These are phyloP conservation scores for Aspergillus incahuasiensis DNA, from an alignment of 495 filamentous ascomycete species.

Conservation along the genomic window DNA sequence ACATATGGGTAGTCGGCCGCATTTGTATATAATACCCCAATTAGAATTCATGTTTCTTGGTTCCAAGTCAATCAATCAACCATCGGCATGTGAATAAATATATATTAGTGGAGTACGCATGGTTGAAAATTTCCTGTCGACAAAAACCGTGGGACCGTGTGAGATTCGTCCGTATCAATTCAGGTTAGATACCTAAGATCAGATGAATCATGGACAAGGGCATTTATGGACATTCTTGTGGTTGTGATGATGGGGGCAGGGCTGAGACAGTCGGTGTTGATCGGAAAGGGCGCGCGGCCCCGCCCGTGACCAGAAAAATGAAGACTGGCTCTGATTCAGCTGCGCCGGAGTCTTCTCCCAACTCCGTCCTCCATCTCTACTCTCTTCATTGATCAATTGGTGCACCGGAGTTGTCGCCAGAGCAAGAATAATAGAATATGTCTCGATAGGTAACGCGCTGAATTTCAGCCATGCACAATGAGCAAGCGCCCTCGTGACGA, in stretches of 20 bases:
- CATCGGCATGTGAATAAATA: too few relatives aligned
- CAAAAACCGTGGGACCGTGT: too few relatives aligned
- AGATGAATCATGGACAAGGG: too few relatives aligned
- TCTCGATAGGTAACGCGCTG: neutral
- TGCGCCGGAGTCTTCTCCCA: too few relatives aligned
- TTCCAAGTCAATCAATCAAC: too few relatives aligned
- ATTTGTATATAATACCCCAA: constrained; percentile 9
- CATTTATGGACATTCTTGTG: too few relatives aligned
- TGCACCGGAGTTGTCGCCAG: neutral
- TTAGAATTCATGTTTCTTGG: neutral
- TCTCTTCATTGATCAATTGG: neutral
- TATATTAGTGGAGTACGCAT: too few relatives aligned
- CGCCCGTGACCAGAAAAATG: constrained; percentile 7
- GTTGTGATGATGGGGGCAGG: neutral
- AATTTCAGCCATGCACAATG: constrained; percentile 36
- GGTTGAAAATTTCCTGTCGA: too few relatives aligned
- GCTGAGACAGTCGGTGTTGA: neutral
- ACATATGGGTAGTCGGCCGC: neutral
- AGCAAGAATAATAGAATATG: neutral
- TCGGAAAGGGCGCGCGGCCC: neutral
- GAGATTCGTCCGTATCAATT: too few relatives aligned
- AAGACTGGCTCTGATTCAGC: neutral
- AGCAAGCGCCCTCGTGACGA: constrained; percentile 44
- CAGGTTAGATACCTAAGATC: too few relatives aligned
- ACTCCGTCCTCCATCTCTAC: neutral